Evolutionary conservation across 2,329 filamentous ascomycete genomes (phyloP), one percentile per base, ranked within the genome.

Genomic region (Aspergillus aculeatus): DNA sequence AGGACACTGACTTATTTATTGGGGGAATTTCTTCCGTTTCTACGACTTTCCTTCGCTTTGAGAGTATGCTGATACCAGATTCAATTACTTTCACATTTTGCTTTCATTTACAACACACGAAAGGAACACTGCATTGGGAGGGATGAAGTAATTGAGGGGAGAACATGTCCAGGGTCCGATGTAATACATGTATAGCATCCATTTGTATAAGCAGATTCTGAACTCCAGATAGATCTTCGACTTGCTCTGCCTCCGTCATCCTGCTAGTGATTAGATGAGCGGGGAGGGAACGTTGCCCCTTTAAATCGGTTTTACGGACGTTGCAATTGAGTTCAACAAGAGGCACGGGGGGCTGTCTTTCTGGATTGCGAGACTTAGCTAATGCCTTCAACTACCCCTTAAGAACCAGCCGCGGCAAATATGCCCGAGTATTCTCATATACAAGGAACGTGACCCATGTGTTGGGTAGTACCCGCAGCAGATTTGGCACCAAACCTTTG

Each of bases 361-460:
- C 9, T 6, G 16, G 16, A 44, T 19, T 5, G 16, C 14, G 14
- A 19, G 38, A 3, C 16, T 16, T 29, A 29, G 26, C 16, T 44
- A 2, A 38, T 60, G 24, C 53, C 16, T 52, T 47, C 51, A 29
- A 47, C 41, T 44, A 44, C 4, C 16, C 19, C 6, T 47, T 11
- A 16, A 57, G 59, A 26, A 59, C 31, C 19, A 81, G 77, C 80
- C 50, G 69, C 69, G 24, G 85, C 81, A 96, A 73, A 72, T 91
- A 88, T 66, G 84, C 86, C 77, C 89, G 92, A 61, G 89, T 88
- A 75, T 98, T 98, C 80, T 99, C 95, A 77, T 98, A 98, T 24
- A 98, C 93, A 68, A 99, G 77, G 73, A 99, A 98, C 1, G 94
- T 98, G 56, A 97, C 91, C 85, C 95, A 96, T 3, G 95, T 98